Base-by-base conservation (phyloP, 345 rosid species). In the Euphorbia pulcherrima region DNA sequence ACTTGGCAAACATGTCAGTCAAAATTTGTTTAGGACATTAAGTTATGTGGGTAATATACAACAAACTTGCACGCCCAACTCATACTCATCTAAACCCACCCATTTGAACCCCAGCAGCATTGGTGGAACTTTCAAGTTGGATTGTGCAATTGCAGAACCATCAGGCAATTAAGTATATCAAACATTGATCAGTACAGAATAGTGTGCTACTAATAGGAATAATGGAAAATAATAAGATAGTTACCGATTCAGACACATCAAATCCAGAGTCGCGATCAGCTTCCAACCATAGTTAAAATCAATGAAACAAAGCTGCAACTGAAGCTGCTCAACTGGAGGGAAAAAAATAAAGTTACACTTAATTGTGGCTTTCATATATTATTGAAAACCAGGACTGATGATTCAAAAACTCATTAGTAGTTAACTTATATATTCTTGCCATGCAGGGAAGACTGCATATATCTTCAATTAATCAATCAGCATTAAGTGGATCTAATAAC, bases 221-320 rank as follows among this genome's bases (percentile, higher is more conserved):
- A 1, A 30, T 12, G n/a, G 30, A 64, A 56, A 62, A 21, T 11
- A 61, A 57, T 12, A 30, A 68, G 33, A 41, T 1, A 18, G 24
- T 57, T 87, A 93, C 98, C 83, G 59, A 10, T 77, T 83, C 87
- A 93, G 80, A 73, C 87, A 88, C 16, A 86, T 67, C 80, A 93
- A 5, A 77, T 90, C 84, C 60, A 93, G 78, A 69, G 62, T 71
- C 73, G 88, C 72, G 8, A 18, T 74, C 78, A 86, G 76, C 84
- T 82, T 90, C 71, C 81, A 62, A 65, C 82, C 71, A 68, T 70
- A 77, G 67, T 75, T 67, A 75, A 82, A 70, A 70, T 85, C 82
- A 24, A 81, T 6, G 65, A 87, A 89, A 67, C 64, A 72, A 74
- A 90, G 86, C 71, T 78, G 87, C 88, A 93, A 77, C 64, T 82